These are phyloP conservation scores for Adenanthera pavonina DNA, from an alignment of 306 rosid genomes.

Conservation along the genomic window DNA sequence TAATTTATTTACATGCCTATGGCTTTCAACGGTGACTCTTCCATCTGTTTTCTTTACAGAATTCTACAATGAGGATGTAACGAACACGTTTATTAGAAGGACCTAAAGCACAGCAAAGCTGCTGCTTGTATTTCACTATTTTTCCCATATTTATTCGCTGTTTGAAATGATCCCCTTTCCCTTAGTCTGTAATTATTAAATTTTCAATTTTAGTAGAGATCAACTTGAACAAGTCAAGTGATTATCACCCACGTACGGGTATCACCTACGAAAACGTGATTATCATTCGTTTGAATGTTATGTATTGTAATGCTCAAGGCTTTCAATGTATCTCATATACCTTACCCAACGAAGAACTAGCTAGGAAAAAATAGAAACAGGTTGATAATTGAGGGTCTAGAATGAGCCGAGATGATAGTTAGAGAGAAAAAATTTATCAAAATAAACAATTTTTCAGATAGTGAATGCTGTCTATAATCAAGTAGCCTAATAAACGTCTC, in stretches of 20 bases:
- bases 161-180: background rate
- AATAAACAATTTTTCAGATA: background rate
- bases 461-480: background rate
- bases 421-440: background rate
- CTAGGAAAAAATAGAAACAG: background rate
- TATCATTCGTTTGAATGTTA: too few relatives aligned
- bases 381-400: background rate
- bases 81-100: background rate
- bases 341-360: background rate
- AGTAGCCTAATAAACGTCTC: background rate
- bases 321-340: background rate
- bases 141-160: background rate
- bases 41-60: background rate
- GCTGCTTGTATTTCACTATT: background rate
- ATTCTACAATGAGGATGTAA: background rate
- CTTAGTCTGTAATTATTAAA: slow-evolving; percentile 3
- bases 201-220: background rate
- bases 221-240: background rate
- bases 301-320: too few relatives aligned
- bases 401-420: background rate
- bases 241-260: too few relatives aligned
- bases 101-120: background rate
- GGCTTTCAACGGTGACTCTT: background rate
- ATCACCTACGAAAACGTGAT: too few relatives aligned
- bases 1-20: background rate